Evolutionary conservation across 1,139 yeast genomes (phyloP).

Genomic region (Blastobotrys persicus): DNA sequence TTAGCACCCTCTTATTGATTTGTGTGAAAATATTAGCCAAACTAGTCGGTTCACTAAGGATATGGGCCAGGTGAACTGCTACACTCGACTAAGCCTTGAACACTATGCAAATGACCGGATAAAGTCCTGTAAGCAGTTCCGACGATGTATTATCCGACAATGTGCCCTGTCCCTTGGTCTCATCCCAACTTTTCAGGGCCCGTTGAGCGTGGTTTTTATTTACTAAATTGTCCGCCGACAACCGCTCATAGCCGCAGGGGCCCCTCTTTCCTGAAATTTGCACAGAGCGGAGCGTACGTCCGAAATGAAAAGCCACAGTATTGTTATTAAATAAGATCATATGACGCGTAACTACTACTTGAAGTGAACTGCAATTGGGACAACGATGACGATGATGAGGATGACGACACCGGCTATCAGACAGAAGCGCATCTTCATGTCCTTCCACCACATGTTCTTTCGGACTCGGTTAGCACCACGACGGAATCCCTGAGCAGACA

Average conservation of each 20-base stretch:
- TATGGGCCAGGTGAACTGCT: too few relatives aligned
- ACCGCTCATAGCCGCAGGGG: not conserved
- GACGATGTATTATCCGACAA: too few relatives aligned
- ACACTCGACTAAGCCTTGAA: too few relatives aligned
- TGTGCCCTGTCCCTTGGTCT: too few relatives aligned
- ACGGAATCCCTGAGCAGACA: slow-evolving; percentile 92
- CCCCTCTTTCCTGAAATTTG: not conserved
- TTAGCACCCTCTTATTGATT: too few relatives aligned
- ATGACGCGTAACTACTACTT: slow-evolving; percentile 20
- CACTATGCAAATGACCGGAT: too few relatives aligned
- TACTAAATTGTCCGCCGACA: not conserved
- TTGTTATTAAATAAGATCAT: slow-evolving; percentile 1
- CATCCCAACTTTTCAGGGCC: too few relatives aligned
- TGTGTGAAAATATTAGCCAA: too few relatives aligned
- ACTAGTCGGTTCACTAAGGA: too few relatives aligned
- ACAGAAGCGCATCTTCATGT: slow-evolving; percentile 94
- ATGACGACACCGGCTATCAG: slow-evolving; percentile 78
- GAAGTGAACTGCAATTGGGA: slow-evolving; percentile 88
- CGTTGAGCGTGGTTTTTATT: too few relatives aligned
- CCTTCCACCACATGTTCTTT: slow-evolving; percentile 99
- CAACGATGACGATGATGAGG: slow-evolving; percentile 82
- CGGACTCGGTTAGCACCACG: slow-evolving; percentile 97
- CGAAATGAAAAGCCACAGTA: not conserved
- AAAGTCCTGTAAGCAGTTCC: too few relatives aligned
- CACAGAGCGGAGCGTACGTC: too few relatives aligned